These are phyloP conservation scores for Skeletonema grethae DNA, from an alignment of 108 stramenopile species.

Conservation along the genomic window DNA sequence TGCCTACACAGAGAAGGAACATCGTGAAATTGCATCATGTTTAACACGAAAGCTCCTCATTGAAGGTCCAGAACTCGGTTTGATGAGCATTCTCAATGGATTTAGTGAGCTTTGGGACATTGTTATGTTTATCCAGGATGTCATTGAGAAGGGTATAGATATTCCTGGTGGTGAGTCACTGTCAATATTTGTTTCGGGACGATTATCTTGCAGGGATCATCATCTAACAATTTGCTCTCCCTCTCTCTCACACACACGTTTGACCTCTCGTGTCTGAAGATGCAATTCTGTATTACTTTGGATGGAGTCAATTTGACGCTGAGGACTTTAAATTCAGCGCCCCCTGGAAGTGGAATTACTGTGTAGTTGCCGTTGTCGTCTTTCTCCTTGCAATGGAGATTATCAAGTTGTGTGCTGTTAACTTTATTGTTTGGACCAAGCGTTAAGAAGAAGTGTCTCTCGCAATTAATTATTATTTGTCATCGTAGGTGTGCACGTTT, in stretches of 20 bases:
- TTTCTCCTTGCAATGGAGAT: conserved; percentile 42
- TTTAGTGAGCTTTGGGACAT: conserved; percentile 25
- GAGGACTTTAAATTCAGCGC: conserved; percentile 12
- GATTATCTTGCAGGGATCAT: neutral
- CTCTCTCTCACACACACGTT: no score
- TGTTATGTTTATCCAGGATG: conserved; percentile 11
- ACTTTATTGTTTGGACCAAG: conserved; percentile 47
- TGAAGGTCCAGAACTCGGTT: neutral
- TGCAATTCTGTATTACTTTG: conserved; percentile 39
- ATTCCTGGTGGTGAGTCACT: conserved; percentile 33
- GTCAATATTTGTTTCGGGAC: neutral
- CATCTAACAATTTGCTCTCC: neutral
- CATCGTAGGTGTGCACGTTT: no score
- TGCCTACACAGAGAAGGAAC: neutral
- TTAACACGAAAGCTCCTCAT: conserved; percentile 17
- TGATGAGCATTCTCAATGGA: conserved; percentile 1
- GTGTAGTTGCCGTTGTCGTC: conserved; percentile 26
- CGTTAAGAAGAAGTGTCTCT: conserved; percentile 6
- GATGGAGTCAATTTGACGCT: conserved; percentile 34
- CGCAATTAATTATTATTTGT: no score
- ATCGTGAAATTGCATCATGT: conserved; percentile 22
- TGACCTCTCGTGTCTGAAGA: neutral
- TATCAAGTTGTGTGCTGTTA: conserved; percentile 34
- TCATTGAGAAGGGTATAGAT: conserved; percentile 37
- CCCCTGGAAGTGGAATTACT: conserved; percentile 45